phyloP scores from a whole-genome alignment of 1,139 yeast species.

The Pichia sp. region DNA sequence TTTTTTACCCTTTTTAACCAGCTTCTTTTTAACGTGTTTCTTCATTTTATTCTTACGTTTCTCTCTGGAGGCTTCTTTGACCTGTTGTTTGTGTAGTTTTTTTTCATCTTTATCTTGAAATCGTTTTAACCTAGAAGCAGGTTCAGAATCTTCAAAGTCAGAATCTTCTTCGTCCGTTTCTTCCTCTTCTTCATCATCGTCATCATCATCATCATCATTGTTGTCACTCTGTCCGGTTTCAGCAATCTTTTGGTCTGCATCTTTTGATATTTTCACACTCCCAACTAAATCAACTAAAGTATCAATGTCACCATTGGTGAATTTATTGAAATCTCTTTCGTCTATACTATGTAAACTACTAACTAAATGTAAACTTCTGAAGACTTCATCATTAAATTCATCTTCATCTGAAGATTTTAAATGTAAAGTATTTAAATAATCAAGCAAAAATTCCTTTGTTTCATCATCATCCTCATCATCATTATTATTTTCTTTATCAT shows the following conservation, averaged over 20 bases:
- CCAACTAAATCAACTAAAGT: constrained; percentile 61
- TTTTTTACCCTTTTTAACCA: constrained; percentile 42
- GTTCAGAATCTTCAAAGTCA: constrained; percentile 32
- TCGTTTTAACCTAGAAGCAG: constrained; percentile 58
- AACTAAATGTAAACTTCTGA: constrained; percentile 73
- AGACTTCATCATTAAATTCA: constrained; percentile 70
- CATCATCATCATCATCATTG: constrained; percentile 30
- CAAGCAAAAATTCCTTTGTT: constrained; percentile 17
- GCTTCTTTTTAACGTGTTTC: constrained; percentile 81
- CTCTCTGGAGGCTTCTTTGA: constrained; percentile 79
- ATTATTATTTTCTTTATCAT: constrained; percentile 15
- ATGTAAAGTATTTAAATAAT: constrained; percentile 23
- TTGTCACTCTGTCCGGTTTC: constrained; percentile 25
- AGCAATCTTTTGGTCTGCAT: constrained; percentile 18
- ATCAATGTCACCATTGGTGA: constrained; percentile 74
- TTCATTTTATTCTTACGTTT: constrained; percentile 88
- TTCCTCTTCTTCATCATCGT: constrained; percentile 18
- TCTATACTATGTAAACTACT: constrained; percentile 60
- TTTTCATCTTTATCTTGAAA: constrained; percentile 80
- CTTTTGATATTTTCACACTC: constrained; percentile 22
- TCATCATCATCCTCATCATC: constrained; percentile 15
- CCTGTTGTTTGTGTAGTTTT: constrained; percentile 75
- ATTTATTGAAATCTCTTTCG: constrained; percentile 83
- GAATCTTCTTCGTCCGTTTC: constrained; percentile 32
- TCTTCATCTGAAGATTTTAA: constrained; percentile 41